phyloP scores from a whole-genome alignment of 768 basidiomycete species.

The Dacryopinax primogenitus region DNA sequence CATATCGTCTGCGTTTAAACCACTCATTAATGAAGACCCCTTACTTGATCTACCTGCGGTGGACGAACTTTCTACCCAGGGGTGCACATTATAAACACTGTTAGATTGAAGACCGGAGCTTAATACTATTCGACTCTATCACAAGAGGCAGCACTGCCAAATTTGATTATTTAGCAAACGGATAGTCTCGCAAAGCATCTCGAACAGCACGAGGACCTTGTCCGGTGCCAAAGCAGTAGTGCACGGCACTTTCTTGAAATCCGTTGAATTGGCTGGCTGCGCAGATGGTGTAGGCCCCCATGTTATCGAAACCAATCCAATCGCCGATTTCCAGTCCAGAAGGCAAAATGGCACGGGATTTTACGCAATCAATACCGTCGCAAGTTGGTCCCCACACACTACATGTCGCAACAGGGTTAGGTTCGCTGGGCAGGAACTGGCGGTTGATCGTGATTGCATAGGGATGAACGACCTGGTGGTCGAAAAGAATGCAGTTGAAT shows the following conservation, averaged over 20 bases:
- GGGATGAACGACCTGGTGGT: slow-evolving; percentile 86
- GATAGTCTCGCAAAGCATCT: slow-evolving; percentile 20
- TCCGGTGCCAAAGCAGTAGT: slow-evolving; percentile 58
- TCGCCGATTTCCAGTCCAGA: slow-evolving; percentile 72
- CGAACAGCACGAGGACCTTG: slow-evolving; percentile 40
- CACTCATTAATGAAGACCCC: no score
- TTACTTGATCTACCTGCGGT: no score
- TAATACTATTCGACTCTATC: neutral
- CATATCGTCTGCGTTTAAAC: no score
- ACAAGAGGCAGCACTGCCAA: neutral
- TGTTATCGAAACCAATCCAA: slow-evolving; percentile 94
- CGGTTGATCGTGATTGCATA: slow-evolving; percentile 34
- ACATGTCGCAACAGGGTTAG: slow-evolving; percentile 20
- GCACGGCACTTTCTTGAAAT: slow-evolving; percentile 64
- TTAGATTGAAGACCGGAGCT: no score
- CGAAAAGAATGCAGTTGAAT: slow-evolving; percentile 94
- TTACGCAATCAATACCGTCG: slow-evolving; percentile 93
- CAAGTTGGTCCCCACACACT: slow-evolving; percentile 98
- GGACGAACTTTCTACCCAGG: no score
- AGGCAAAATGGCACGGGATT: slow-evolving; percentile 48
- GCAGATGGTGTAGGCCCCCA: slow-evolving; percentile 99
- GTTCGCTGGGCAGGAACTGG: slow-evolving; percentile 14
- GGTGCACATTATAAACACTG: no score
- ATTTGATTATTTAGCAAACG: neutral
- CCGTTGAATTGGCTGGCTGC: slow-evolving; percentile 95